phyloP scores from a whole-genome alignment of 1,284 basidiomycete genomes.

The Boletus sp. region DNA sequence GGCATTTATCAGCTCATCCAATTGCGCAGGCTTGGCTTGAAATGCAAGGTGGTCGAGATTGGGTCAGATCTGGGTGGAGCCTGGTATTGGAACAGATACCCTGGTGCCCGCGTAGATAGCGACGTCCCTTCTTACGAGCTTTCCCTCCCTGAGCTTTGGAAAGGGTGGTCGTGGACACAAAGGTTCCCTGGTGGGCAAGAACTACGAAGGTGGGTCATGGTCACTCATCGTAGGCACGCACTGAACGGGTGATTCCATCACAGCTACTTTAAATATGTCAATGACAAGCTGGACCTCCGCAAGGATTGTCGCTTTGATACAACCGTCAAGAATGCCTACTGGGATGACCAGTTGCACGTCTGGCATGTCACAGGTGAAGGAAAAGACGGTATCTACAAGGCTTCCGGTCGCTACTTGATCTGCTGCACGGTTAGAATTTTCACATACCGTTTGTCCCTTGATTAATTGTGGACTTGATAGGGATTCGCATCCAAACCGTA shows the following conservation, averaged over 20 bases:
- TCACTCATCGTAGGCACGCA: not conserved
- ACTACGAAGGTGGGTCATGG: slow-evolving; percentile 1
- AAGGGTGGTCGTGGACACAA: slow-evolving; percentile 19
- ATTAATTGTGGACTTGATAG: not conserved
- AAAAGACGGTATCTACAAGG: slow-evolving; percentile 5
- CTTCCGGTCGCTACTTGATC: slow-evolving; percentile 7
- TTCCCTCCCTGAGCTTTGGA: slow-evolving; percentile 14
- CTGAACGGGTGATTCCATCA: not conserved
- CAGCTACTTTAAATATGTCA: slow-evolving; percentile 14
- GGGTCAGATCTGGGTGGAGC: slow-evolving; percentile 14
- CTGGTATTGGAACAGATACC: slow-evolving; percentile 19
- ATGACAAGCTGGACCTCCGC: slow-evolving; percentile 8
- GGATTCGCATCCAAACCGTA: slow-evolving; percentile 13
- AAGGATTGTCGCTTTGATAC: slow-evolving; percentile 15
- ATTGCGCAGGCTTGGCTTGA: slow-evolving; percentile 9
- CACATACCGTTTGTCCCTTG: not conserved
- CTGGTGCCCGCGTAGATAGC: slow-evolving; percentile 16
- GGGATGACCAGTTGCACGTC: slow-evolving; percentile 10
- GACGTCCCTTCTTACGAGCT: slow-evolving; percentile 14
- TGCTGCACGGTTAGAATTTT: slow-evolving; percentile 7
- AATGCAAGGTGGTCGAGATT: slow-evolving; percentile 11
- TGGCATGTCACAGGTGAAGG: slow-evolving; percentile 10
- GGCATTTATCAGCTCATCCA: slow-evolving; percentile 15
- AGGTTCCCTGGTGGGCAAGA: slow-evolving; percentile 15
- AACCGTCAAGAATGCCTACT: slow-evolving; percentile 8